A percentile compares a stretch with the other conserved stretches of the same genome.
phyloP scores from a whole-genome alignment of 805 yeast species.

The Metschnikowia sp. region DNA sequence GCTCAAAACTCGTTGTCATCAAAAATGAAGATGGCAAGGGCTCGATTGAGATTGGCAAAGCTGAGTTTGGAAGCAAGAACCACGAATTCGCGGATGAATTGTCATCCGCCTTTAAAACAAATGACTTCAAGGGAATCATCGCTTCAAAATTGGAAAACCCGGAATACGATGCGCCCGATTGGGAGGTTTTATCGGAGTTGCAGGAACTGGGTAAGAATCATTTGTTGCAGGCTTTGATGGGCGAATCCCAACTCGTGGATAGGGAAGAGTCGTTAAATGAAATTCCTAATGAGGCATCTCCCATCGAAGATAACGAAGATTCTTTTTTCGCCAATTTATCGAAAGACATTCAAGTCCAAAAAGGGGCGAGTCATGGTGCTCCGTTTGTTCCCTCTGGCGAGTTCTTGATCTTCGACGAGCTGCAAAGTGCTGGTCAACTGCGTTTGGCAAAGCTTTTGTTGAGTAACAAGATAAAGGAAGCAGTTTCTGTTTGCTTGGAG shows the following conservation, averaged over 20 bases:
- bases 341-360: conserved; percentile 12
- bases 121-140: conserved; percentile 53
- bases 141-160: conserved; percentile 45
- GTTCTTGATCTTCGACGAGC: conserved; percentile 39
- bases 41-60: conserved; percentile 41
- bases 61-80: conserved; percentile 35
- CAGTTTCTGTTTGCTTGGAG: conserved; percentile 64
- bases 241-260: conserved; percentile 12
- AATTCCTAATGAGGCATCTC: not conserved
- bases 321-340: conserved; percentile 40
- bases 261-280: not conserved
- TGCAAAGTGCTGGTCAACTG: conserved; percentile 41
- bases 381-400: conserved; percentile 50
- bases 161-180: conserved; percentile 51
- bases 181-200: conserved; percentile 58
- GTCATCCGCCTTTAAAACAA: conserved; percentile 52
- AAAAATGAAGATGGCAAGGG: conserved; percentile 40
- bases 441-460: conserved; percentile 47
- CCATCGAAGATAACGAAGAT: conserved; percentile 20
- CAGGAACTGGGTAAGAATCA: conserved; percentile 48
- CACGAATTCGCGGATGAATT: conserved; percentile 31
- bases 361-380: conserved; percentile 11
- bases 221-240: conserved; percentile 38
- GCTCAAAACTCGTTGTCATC: conserved; percentile 76
- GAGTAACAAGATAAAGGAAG: conserved; percentile 58